These are phyloP conservation scores for Hortaea werneckii DNA, from an alignment of 2,329 filamentous ascomycete genomes.

Conservation along the genomic window DNA sequence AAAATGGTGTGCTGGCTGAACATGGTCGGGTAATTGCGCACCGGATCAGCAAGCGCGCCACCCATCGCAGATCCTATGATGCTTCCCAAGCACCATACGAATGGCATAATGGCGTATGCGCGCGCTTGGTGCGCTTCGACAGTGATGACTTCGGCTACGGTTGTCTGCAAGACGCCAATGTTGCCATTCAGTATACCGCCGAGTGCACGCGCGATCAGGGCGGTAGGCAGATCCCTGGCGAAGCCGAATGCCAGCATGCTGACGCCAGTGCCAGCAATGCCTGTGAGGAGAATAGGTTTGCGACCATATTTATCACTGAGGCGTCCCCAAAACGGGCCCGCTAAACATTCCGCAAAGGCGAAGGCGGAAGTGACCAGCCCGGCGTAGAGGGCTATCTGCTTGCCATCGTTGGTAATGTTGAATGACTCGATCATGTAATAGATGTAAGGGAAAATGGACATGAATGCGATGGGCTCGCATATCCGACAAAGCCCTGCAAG, in stretches of 20 bases:
- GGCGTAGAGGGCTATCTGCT: slow-evolving; percentile 79
- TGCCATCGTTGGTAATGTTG: slow-evolving; percentile 66
- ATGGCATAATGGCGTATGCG: slow-evolving; percentile 95
- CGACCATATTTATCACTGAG: slow-evolving; percentile 86
- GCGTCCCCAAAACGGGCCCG: slow-evolving; percentile 84
- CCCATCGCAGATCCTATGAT: slow-evolving; percentile 89
- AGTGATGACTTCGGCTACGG: slow-evolving; percentile 85
- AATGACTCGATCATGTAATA: slow-evolving; percentile 97
- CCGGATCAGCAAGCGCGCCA: slow-evolving; percentile 78
- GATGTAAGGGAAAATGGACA: slow-evolving; percentile 98
- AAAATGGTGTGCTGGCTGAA: slow-evolving; percentile 70
- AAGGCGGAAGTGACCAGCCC: slow-evolving; percentile 96
- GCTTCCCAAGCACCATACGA: slow-evolving; percentile 95
- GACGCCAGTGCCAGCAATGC: slow-evolving; percentile 80
- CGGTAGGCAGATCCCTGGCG: slow-evolving; percentile 67
- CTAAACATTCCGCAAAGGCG: slow-evolving; percentile 88
- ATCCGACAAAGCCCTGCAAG: slow-evolving; percentile 61
- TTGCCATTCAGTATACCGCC: slow-evolving; percentile 93
- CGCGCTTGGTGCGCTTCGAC: slow-evolving; percentile 88
- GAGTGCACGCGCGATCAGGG: slow-evolving; percentile 76
- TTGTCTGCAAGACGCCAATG: slow-evolving; percentile 90
- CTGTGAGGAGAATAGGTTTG: slow-evolving; percentile 82
- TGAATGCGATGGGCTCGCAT: slow-evolving; percentile 97
- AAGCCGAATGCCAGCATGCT: slow-evolving; percentile 94
- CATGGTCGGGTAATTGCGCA: slow-evolving; percentile 64